phyloP scores from a whole-genome alignment of 2,329 filamentous ascomycete genomes.

The Pyrenochaeta sp. region DNA sequence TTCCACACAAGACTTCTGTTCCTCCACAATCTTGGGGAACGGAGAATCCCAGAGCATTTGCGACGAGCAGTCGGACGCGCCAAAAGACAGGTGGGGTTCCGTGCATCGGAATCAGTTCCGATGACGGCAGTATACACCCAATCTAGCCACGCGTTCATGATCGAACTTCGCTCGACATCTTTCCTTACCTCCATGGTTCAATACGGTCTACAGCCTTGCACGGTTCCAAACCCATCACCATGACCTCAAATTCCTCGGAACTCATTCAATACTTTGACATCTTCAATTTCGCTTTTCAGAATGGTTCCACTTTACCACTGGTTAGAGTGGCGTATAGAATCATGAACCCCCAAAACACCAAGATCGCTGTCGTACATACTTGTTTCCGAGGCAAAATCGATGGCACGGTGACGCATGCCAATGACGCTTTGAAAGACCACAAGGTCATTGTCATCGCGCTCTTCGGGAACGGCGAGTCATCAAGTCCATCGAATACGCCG shows the following conservation, averaged over 20 bases:
- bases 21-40: no score
- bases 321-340: constrained; percentile 33
- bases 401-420: constrained; percentile 58
- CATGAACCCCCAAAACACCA: constrained; percentile 31
- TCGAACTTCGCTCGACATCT: background rate
- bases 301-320: constrained; percentile 22
- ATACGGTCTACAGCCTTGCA: background rate
- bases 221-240: background rate
- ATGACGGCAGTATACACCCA: background rate
- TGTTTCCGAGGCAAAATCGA: constrained; percentile 64
- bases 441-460: constrained; percentile 62
- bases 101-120: background rate
- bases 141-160: background rate
- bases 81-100: no score
- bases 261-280: constrained; percentile 23
- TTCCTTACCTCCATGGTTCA: background rate
- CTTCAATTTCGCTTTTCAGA: constrained; percentile 28
- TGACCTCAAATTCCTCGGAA: constrained; percentile 19
- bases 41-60: no score
- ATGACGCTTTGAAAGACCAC: constrained; percentile 55
- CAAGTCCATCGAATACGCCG: constrained; percentile 60
- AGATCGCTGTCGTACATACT: constrained; percentile 58
- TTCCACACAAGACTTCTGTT: no score
- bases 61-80: no score
- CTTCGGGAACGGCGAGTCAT: constrained; percentile 63